These are phyloP conservation scores for Globisporangium heterothallicum DNA, from an alignment of 352 stramenopile genomes.

Conservation along the genomic window DNA sequence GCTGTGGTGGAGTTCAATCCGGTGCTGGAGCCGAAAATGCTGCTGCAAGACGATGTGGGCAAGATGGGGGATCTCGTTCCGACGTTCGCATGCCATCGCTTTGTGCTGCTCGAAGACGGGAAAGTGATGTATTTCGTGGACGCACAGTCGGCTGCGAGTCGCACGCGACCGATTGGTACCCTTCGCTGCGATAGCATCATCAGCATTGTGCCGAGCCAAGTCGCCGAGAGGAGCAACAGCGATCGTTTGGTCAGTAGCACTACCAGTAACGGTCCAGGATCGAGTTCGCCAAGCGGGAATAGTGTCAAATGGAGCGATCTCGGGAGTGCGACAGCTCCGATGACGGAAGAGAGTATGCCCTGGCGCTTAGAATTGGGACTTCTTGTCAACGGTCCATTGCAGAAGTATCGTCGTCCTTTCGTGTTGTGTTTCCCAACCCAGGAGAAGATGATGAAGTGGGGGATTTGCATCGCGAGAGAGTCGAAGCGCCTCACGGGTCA, in stretches of 20 bases:
- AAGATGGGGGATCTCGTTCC: slow-evolving; percentile 75
- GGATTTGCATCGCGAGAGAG: slow-evolving; percentile 65
- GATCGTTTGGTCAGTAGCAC: slow-evolving; percentile 57
- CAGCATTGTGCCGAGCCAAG: slow-evolving; percentile 67
- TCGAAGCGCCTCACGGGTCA: slow-evolving; percentile 74
- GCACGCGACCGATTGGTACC: slow-evolving; percentile 65
- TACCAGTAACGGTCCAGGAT: slow-evolving; percentile 42
- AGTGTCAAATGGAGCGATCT: slow-evolving; percentile 16
- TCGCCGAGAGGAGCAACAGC: slow-evolving; percentile 27
- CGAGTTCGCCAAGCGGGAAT: not conserved
- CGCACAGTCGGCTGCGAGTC: slow-evolving; percentile 41
- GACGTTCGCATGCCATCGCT: slow-evolving; percentile 60
- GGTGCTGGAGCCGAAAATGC: slow-evolving; percentile 56
- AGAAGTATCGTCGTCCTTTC: slow-evolving; percentile 75
- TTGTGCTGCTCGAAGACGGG: slow-evolving; percentile 73
- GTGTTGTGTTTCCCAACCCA: slow-evolving; percentile 72
- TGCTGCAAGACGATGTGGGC: slow-evolving; percentile 63
- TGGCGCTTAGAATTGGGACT: slow-evolving; percentile 74
- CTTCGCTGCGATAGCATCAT: slow-evolving; percentile 80
- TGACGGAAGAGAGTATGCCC: slow-evolving; percentile 55
- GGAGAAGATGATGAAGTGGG: slow-evolving; percentile 88
- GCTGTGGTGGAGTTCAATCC: slow-evolving; percentile 72
- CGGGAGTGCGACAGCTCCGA: not conserved
- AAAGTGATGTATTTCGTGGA: slow-evolving; percentile 81
- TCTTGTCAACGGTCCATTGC: slow-evolving; percentile 38